These are phyloP conservation scores for Lactarius pseudohatsudake DNA, from an alignment of 768 basidiomycete species.

Conservation along the genomic window DNA sequence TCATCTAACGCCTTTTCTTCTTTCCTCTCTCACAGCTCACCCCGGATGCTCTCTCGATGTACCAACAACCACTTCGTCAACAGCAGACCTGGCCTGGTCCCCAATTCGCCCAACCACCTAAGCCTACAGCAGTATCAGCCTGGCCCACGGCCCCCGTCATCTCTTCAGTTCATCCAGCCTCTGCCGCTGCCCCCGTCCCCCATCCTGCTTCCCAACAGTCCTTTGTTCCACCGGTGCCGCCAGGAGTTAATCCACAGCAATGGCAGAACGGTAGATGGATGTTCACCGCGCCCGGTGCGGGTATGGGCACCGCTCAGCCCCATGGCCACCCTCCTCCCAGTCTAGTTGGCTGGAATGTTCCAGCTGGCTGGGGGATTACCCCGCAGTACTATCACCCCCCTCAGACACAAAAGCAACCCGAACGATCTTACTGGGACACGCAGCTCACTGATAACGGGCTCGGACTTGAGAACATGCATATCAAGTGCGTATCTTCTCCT, in stretches of 20 bases:
- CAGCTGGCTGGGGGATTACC: slow-evolving; percentile 26
- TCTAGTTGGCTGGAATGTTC: slow-evolving; percentile 26
- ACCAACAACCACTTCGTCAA: slow-evolving; percentile 20
- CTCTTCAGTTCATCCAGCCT: not conserved
- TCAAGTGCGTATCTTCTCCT: slow-evolving; percentile 46
- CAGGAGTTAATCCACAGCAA: slow-evolving; percentile 28
- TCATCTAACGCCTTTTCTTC: slow-evolving; percentile 13
- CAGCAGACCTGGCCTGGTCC: slow-evolving; percentile 23
- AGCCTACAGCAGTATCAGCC: slow-evolving; percentile 18
- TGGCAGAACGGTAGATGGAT: slow-evolving; percentile 31
- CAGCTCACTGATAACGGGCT: slow-evolving; percentile 61
- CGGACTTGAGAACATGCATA: slow-evolving; percentile 64
- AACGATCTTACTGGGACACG: slow-evolving; percentile 63
- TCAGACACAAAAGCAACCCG: slow-evolving; percentile 60
- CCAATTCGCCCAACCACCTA: slow-evolving; percentile 21
- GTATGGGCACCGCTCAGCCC: slow-evolving; percentile 8
- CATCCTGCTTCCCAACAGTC: not conserved
- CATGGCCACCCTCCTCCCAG: slow-evolving; percentile 20
- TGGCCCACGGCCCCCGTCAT: slow-evolving; percentile 27
- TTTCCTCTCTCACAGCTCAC: slow-evolving; percentile 5
- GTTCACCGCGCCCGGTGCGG: slow-evolving; percentile 15
- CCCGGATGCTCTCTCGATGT: slow-evolving; percentile 26
- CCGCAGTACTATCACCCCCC: slow-evolving; percentile 51
- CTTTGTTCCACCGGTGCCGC: slow-evolving; percentile 28
- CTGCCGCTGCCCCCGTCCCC: not conserved